A percentile compares a stretch with the other conserved stretches of the same genome.
Evolutionary conservation across 768 basidiomycete species (phyloP).

Genomic region (Naganishia kalamii): DNA sequence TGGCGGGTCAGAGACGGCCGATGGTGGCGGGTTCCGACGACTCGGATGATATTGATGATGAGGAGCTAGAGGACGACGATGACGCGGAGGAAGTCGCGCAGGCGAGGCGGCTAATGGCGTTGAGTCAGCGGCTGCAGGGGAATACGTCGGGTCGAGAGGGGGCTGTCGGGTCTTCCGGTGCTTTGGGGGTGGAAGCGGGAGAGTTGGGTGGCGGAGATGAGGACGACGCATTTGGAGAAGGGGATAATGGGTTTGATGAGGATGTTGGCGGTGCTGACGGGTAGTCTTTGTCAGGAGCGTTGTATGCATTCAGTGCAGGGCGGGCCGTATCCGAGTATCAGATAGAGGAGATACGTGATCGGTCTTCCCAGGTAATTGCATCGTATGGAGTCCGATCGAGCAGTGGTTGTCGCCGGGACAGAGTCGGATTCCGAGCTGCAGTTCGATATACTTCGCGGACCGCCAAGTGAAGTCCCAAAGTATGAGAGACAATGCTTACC

Average conservation of each 20-base stretch:
- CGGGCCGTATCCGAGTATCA: too few relatives aligned
- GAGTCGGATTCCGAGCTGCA: too few relatives aligned
- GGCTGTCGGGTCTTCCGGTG: conserved; percentile 30
- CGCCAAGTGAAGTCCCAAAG: too few relatives aligned
- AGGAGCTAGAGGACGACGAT: conserved; percentile 21
- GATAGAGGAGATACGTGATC: too few relatives aligned
- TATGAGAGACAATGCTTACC: too few relatives aligned
- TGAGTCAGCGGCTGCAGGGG: conserved; percentile 38
- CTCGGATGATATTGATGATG: conserved; percentile 10
- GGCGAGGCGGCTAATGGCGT: conserved; percentile 30
- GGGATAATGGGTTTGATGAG: conserved; percentile 7
- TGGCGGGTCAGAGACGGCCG: neutral
- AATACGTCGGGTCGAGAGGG: conserved; percentile 37
- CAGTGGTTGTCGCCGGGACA: too few relatives aligned
- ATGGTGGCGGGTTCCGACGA: conserved; percentile 7
- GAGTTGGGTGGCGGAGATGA: conserved; percentile 28
- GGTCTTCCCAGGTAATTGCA: too few relatives aligned
- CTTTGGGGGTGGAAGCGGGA: conserved; percentile 36
- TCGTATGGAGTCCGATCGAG: too few relatives aligned
- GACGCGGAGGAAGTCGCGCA: conserved; percentile 40
- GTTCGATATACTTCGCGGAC: too few relatives aligned
- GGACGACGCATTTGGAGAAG: conserved; percentile 17
- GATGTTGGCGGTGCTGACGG: conserved; percentile 19
- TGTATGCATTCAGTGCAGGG: too few relatives aligned
- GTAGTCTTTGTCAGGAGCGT: too few relatives aligned